Percentiles rank a stretch among this genome's conserved stretches.
These are phyloP conservation scores for Cinnamomum chago DNA, from an alignment of 164 flowering plant species.

Conservation along the genomic window DNA sequence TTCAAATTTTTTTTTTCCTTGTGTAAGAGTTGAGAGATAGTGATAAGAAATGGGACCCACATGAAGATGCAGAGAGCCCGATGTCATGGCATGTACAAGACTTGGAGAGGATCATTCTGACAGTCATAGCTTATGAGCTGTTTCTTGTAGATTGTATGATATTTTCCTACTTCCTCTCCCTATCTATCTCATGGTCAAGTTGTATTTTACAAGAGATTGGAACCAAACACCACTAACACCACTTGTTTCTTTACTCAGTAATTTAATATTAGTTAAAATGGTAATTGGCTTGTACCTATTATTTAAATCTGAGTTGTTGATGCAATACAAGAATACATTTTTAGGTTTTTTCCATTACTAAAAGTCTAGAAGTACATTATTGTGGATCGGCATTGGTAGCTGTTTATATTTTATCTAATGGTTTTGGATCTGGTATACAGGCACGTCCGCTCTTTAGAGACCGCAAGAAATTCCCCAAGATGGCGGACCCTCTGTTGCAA, in stretches of 20 bases:
- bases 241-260: neutral
- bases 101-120: no score
- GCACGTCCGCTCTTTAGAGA: conserved; percentile 86
- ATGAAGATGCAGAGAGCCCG: no score
- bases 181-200: no score
- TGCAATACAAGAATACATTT: no score
- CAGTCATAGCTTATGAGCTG: no score
- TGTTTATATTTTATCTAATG: neutral
- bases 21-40: no score
- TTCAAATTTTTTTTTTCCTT: no score
- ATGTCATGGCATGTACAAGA: no score
- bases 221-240: no score
- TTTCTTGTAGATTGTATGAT: no score
- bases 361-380: neutral
- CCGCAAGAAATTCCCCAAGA: conserved; percentile 75
- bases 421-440: conserved; percentile 30
- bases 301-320: neutral
- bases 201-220: neutral
- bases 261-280: neutral
- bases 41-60: no score
- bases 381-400: neutral
- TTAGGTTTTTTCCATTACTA: neutral
- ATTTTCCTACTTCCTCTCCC: no score
- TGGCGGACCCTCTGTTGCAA: conserved; percentile 83
- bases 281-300: neutral